Percentiles rank a stretch among this genome's conserved stretches.
Conservation (phyloP, 2,329 filamentous ascomycete species). For the Claviceps monticola region DNA sequence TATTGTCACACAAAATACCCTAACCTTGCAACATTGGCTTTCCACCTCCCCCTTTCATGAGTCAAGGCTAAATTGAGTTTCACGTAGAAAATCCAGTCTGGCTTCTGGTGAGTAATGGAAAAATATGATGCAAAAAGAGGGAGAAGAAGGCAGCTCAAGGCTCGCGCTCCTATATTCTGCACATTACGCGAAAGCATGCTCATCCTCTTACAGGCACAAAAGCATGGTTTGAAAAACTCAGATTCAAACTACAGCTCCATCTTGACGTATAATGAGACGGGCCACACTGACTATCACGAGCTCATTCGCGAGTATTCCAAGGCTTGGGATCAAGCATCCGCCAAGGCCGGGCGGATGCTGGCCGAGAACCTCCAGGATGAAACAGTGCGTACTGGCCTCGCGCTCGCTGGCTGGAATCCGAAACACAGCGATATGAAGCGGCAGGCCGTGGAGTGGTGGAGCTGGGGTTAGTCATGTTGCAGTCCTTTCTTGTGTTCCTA, state of each 20-base stretch:
- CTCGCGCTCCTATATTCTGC: too few relatives aligned
- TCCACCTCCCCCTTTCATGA: not conserved
- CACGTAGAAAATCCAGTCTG: slow-evolving; percentile 45
- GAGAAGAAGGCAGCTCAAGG: too few relatives aligned
- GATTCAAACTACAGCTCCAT: slow-evolving; percentile 46
- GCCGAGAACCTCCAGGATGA: slow-evolving; percentile 46
- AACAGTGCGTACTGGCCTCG: slow-evolving; percentile 43
- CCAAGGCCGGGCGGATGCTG: slow-evolving; percentile 43
- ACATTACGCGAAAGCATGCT: not conserved
- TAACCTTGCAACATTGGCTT: not conserved
- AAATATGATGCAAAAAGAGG: not conserved
- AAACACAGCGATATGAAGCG: slow-evolving; percentile 35
- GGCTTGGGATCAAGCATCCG: slow-evolving; percentile 29
- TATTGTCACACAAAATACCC: not conserved
- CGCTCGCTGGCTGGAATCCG: slow-evolving; percentile 49
- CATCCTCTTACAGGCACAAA: slow-evolving; percentile 28
- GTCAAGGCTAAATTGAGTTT: slow-evolving; percentile 4
- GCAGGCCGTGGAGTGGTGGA: slow-evolving; percentile 48
- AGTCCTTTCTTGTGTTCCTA: not conserved
- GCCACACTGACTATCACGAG: slow-evolving; percentile 33
- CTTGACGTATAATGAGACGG: slow-evolving; percentile 45
- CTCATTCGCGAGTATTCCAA: slow-evolving; percentile 37
- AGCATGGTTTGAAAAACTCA: slow-evolving; percentile 40
- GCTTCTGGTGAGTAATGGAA: slow-evolving; percentile 26
- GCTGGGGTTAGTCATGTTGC: slow-evolving; percentile 18